phyloP scores from a whole-genome alignment of 306 rosid genomes.

The Fagus sylvatica region DNA sequence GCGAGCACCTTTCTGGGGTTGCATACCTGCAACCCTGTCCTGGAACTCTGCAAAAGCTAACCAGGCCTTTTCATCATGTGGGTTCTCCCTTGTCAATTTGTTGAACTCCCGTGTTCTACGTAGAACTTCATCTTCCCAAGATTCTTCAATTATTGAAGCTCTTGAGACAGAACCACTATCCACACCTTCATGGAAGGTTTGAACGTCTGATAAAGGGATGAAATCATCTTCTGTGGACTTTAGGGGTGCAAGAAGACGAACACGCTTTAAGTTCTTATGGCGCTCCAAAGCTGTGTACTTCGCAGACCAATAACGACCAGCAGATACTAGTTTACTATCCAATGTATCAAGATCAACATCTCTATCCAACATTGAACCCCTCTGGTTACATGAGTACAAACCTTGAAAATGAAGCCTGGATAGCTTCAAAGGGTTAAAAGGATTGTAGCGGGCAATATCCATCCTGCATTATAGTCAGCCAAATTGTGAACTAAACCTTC shows the following conservation, averaged over 20 bases:
- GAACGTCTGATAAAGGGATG: constrained; percentile 60
- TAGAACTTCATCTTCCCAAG: constrained; percentile 92
- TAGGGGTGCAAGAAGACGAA: constrained; percentile 56
- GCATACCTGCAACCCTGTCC: constrained; percentile 79
- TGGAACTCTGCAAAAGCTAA: constrained; percentile 84
- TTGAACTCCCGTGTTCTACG: constrained; percentile 83
- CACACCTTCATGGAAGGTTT: constrained; percentile 39
- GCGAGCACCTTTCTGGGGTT: constrained; percentile 95
- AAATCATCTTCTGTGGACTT: constrained; percentile 53
- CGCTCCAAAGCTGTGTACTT: constrained; percentile 80
- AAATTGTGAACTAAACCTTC: background rate
- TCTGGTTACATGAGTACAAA: constrained; percentile 46
- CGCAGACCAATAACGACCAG: constrained; percentile 93
- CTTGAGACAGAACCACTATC: constrained; percentile 32
- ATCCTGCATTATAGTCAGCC: constrained; percentile 57
- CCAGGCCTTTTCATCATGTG: constrained; percentile 83
- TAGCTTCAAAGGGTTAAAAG: constrained; percentile 38
- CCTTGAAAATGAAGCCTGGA: constrained; percentile 42
- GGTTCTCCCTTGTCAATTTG: constrained; percentile 78
- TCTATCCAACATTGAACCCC: constrained; percentile 52
- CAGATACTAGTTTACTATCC: constrained; percentile 65
- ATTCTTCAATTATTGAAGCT: constrained; percentile 62
- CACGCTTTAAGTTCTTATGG: constrained; percentile 76
- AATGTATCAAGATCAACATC: constrained; percentile 74
- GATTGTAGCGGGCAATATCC: constrained; percentile 88